Percentiles rank a stretch among this genome's conserved stretches.
These are phyloP conservation scores for Rauvolfia tetraphylla DNA, from an alignment of 257 asterid genomes.

Conservation along the genomic window DNA sequence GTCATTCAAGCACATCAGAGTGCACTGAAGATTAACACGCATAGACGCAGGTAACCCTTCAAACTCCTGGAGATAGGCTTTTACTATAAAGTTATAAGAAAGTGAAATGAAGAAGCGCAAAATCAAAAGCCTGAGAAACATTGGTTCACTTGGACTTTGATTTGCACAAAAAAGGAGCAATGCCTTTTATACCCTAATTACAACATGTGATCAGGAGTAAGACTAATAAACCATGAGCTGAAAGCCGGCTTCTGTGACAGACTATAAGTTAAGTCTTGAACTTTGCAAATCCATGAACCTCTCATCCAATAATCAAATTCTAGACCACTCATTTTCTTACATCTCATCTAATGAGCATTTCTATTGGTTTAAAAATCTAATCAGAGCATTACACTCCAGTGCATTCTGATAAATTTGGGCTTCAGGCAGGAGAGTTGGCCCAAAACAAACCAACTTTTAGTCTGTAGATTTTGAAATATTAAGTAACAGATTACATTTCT, in stretches of 20 bases:
- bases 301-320: no score
- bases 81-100: neutral
- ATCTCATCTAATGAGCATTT: no score
- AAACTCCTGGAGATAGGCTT: neutral
- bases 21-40: neutral
- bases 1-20: constrained; percentile 5
- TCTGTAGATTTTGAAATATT: no score
- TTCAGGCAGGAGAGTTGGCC: no score
- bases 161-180: neutral
- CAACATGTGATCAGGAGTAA: neutral
- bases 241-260: neutral
- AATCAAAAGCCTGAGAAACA: neutral
- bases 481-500: no score
- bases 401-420: no score
- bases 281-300: neutral
- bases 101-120: neutral
- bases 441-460: no score
- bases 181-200: neutral
- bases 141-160: neutral
- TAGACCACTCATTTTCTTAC: no score
- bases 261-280: neutral
- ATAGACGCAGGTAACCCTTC: neutral
- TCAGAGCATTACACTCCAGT: no score
- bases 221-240: neutral
- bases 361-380: no score